Base-by-base conservation (phyloP, 1,284 basidiomycete species). In the Fomitopsis pinicola region DNA sequence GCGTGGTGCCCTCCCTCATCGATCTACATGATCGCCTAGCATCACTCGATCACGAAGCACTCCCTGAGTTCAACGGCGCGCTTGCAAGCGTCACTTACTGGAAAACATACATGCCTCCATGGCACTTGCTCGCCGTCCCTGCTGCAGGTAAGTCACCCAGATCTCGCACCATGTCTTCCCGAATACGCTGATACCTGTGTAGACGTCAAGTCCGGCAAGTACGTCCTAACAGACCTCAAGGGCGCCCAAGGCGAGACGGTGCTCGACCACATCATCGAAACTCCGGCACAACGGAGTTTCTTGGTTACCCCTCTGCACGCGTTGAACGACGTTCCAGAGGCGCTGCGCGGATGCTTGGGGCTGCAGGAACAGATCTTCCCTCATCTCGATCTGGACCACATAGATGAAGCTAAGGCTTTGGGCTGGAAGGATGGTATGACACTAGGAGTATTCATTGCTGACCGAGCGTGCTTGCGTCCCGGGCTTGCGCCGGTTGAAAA, bases 101-200 rank as follows among this genome's bases (percentile, higher is more conserved):
- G 78, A 79, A 75, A 66, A 79, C 75, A 5, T 78, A 77, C 59
- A 75, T 76, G 65, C 74, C 78, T 9, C 77, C 77, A 1, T 66
- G 71, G 42, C 75, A 78, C 63, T 61, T 78, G 33, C 71, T 79
- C 30, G 74, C 67, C 5, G 59, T 74, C n/a, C 62, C 62, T 6
- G 64, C 61, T 48, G 42, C 44, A 59, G 72, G 77, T 76, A 62
- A 9, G 28, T 5, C 30, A 22, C 14, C 15, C 22, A 12, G 3
- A 33, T 9, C 28, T 30, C 17, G 12, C 9, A 17, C 38, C 3
- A 44, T 22, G 19, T 30, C 9, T 54, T 59, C n/a, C 67, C 28
- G 45, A 19, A n/a, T n/a, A 3, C 50, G n/a, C 10, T 42, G 9
- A 22, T 36, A 12, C 30, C 5, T 53, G 12, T 50, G 2, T 55